Conservation (phyloP, 371 early-diverging fungal genomes). For the Lichtheimia hyalospora region DNA sequence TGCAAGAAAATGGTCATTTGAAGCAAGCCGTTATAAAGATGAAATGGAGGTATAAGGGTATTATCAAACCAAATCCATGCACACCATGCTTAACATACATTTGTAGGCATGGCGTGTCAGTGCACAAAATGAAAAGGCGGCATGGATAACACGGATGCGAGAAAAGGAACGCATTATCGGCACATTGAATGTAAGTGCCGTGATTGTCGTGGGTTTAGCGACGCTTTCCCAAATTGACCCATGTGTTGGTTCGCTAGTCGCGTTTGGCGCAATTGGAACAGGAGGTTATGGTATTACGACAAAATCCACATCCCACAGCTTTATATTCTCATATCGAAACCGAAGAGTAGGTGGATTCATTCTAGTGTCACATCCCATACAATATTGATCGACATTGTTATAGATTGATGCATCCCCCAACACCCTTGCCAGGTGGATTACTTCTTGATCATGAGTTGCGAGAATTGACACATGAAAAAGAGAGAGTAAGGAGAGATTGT, state of each 20-base stretch:
- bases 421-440: no score
- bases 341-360: not conserved
- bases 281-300: not conserved
- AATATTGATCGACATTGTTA: not conserved
- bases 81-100: not conserved
- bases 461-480: slow-evolving; percentile 6
- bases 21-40: slow-evolving; percentile 3
- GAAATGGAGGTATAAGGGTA: slow-evolving; percentile 2
- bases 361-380: not conserved
- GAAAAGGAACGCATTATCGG: slow-evolving; percentile 2
- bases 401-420: not conserved
- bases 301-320: not conserved
- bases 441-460: slow-evolving; percentile 4
- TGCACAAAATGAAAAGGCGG: not conserved
- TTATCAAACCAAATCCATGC: no score
- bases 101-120: not conserved
- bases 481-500: not conserved
- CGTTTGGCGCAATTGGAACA: not conserved
- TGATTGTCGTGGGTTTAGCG: not conserved
- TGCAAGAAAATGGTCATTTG: slow-evolving; percentile 5
- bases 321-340: not conserved
- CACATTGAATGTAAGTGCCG: not conserved
- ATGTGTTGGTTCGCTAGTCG: not conserved
- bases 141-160: not conserved
- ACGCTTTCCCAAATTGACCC: not conserved